Evolutionary conservation across 306 rosid species (phyloP).

Genomic region (Lathyrus aphaca): DNA sequence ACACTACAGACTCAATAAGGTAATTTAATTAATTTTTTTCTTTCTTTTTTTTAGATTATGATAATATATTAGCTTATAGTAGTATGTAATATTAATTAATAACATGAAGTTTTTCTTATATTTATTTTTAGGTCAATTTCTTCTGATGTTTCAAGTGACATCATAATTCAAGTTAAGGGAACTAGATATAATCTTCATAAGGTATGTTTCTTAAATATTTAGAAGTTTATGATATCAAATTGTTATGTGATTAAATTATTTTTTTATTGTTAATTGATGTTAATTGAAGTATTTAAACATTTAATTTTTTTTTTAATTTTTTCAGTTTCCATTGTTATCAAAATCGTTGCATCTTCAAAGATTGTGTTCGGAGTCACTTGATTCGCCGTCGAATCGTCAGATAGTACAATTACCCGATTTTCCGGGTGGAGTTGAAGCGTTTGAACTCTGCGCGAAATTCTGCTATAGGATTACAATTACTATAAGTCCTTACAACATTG

Average conservation of each 20-base stretch:
- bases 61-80: neutral
- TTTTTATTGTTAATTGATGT: neutral
- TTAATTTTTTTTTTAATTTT: slow-evolving; percentile 44
- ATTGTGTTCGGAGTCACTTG: slow-evolving; percentile 69
- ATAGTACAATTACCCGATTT: slow-evolving; percentile 78
- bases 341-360: slow-evolving; percentile 76
- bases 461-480: slow-evolving; percentile 87
- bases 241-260: neutral
- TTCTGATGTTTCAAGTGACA: slow-evolving; percentile 91
- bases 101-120: neutral
- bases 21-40: slow-evolving; percentile 29
- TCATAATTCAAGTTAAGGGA: slow-evolving; percentile 87
- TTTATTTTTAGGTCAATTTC: slow-evolving; percentile 73
- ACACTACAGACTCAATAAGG: slow-evolving; percentile 80
- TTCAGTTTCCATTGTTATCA: slow-evolving; percentile 90
- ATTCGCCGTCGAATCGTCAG: slow-evolving; percentile 60
- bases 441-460: slow-evolving; percentile 89
- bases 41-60: neutral
- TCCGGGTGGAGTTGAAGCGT: slow-evolving; percentile 78
- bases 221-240: neutral
- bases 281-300: neutral
- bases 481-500: slow-evolving; percentile 87
- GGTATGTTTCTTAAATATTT: slow-evolving; percentile 47
- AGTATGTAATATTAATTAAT: slow-evolving; percentile 15
- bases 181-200: slow-evolving; percentile 87